Conservation (phyloP, 768 basidiomycete genomes). For the Suillus bovinus region DNA sequence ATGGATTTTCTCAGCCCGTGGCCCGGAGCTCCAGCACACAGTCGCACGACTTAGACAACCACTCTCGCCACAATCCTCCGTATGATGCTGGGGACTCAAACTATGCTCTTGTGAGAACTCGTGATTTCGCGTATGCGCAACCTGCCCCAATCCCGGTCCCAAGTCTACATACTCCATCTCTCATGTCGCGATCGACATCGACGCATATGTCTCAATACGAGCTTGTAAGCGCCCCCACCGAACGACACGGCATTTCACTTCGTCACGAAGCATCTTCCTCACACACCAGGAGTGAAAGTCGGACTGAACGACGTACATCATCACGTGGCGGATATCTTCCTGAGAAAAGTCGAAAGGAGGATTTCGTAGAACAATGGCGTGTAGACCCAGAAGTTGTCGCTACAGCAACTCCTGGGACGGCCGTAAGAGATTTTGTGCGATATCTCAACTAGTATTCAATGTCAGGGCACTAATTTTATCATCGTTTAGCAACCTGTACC, state of each 20-base stretch:
- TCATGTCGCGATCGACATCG: conserved; percentile 25
- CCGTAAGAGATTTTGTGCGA: conserved; percentile 17
- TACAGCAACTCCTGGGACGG: conserved; percentile 19
- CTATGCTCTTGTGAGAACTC: conserved; percentile 26
- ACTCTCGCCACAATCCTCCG: not conserved
- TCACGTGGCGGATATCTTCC: conserved; percentile 22
- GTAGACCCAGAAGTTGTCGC: conserved; percentile 26
- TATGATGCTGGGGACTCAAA: not conserved
- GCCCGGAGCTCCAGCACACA: conserved; percentile 18
- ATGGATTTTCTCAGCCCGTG: conserved; percentile 17
- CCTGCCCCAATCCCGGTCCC: conserved; percentile 12
- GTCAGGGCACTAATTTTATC: conserved; percentile 11
- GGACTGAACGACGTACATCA: conserved; percentile 17
- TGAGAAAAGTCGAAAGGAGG: conserved; percentile 27
- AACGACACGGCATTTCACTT: conserved; percentile 23
- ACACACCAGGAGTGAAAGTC: conserved; percentile 27
- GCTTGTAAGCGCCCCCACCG: conserved; percentile 24
- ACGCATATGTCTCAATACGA: conserved; percentile 35
- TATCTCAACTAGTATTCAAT: conserved; percentile 13
- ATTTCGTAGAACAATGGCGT: conserved; percentile 32
- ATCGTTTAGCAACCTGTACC: not conserved
- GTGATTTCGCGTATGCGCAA: conserved; percentile 31
- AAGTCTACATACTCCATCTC: conserved; percentile 22
- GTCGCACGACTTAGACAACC: conserved; percentile 17
- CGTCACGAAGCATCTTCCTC: conserved; percentile 25